Evolutionary conservation across 2,329 filamentous ascomycete genomes (phyloP).

Genomic region (Hirsutella minnesotensis): DNA sequence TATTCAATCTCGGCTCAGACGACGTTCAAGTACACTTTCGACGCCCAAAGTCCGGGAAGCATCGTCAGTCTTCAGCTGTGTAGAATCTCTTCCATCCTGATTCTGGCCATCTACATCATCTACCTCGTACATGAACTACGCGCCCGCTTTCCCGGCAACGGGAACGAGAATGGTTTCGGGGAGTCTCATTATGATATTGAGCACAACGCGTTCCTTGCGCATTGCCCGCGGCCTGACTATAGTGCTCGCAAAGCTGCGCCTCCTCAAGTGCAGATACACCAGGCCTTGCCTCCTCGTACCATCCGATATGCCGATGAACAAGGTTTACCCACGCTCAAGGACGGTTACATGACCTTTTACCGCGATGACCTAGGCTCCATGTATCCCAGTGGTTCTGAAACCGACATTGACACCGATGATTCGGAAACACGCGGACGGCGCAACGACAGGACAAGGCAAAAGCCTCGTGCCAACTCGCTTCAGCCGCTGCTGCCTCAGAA

Average conservation of each 20-base stretch:
- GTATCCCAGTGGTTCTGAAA: not conserved
- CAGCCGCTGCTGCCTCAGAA: conserved; percentile 10
- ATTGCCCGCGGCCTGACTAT: too few relatives aligned
- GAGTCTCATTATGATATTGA: not conserved
- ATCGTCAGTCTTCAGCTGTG: conserved; percentile 58
- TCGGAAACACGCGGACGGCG: not conserved
- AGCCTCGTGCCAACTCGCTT: conserved; percentile 7
- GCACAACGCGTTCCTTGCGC: not conserved
- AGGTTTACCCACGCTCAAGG: not conserved
- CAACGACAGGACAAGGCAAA: not conserved
- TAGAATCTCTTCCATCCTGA: conserved; percentile 63
- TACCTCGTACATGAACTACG: conserved; percentile 71
- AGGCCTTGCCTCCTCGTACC: conserved; percentile 8
- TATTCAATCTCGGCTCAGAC: conserved; percentile 16
- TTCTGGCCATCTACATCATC: conserved; percentile 58
- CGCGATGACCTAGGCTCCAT: conserved; percentile 5
- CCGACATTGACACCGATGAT: conserved; percentile 5
- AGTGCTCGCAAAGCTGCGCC: not conserved
- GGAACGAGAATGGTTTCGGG: not conserved
- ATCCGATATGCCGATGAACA: conserved; percentile 19
- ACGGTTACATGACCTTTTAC: conserved; percentile 1
- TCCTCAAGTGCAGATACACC: not conserved
- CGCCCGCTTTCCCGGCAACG: conserved; percentile 26
- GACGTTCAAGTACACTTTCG: conserved; percentile 39
- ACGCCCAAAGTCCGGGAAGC: conserved; percentile 41